These are phyloP conservation scores for Calonectria pteridis DNA, from an alignment of 2,329 filamentous ascomycete genomes.

Conservation along the genomic window DNA sequence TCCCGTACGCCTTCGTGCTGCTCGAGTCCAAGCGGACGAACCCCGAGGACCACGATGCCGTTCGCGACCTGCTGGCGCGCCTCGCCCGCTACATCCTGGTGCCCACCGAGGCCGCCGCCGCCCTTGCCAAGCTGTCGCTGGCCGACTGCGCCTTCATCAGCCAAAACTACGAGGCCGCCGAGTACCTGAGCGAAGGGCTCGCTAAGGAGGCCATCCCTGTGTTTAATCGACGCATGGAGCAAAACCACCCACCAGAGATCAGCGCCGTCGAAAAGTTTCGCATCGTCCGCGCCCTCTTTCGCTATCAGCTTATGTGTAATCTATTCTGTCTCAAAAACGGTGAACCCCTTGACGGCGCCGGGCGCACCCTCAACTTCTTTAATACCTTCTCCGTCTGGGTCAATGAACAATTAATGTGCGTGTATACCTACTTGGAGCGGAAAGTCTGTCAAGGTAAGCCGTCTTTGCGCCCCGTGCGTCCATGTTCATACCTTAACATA, in stretches of 20 bases:
- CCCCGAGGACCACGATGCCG: neutral
- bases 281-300: neutral
- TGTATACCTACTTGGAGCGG: neutral
- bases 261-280: neutral
- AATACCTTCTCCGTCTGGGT: neutral
- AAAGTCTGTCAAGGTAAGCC: neutral
- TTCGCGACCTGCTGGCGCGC: neutral
- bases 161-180: neutral
- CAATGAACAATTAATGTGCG: neutral
- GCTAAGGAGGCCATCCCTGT: neutral
- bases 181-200: neutral
- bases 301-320: conserved; percentile 7
- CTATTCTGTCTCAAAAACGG: neutral
- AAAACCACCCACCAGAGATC: neutral
- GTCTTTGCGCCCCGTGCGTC: neutral
- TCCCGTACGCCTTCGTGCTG: neutral
- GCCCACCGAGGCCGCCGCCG: neutral
- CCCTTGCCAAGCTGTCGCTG: neutral
- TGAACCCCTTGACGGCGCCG: neutral
- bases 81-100: neutral
- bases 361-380: neutral
- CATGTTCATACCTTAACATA: neutral
- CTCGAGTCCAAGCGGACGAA: neutral
- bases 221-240: neutral
- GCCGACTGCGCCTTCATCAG: conserved; percentile 1